Percentiles rank a stretch among this genome's conserved stretches.
phyloP scores from a whole-genome alignment of 345 rosid genomes.

The Gossypium rotundifolium region DNA sequence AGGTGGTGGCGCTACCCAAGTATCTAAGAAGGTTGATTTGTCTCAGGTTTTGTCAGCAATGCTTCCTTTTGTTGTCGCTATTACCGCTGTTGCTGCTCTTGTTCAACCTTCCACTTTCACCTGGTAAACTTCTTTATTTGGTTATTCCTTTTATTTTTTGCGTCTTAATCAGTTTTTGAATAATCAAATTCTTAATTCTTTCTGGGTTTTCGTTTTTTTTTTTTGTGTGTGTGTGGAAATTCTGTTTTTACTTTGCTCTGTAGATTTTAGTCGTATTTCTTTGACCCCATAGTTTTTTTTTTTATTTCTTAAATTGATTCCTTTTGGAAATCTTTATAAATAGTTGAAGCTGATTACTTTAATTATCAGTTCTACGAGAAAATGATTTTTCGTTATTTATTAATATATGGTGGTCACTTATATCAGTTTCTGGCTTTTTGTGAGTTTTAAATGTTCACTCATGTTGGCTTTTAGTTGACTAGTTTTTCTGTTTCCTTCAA shows the following conservation, averaged over 20 bases:
- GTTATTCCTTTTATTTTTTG: not conserved
- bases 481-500: not conserved
- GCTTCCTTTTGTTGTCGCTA: constrained; percentile 88
- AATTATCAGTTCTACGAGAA: not conserved
- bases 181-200: not conserved
- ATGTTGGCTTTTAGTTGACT: not conserved
- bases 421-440: not conserved
- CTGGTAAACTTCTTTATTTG: constrained; percentile 36
- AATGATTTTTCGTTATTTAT: not conserved
- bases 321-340: not conserved
- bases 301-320: not conserved
- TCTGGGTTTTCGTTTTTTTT: not conserved
- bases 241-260: not conserved
- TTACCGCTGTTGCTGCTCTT: constrained; percentile 82
- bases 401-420: not conserved
- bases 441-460: not conserved
- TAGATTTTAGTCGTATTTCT: not conserved
- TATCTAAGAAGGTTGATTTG: constrained; percentile 36
- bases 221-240: not conserved
- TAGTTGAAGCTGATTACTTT: not conserved
- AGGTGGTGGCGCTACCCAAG: constrained; percentile 17
- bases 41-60: constrained; percentile 74
- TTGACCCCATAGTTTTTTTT: not conserved
- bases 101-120: constrained; percentile 77
- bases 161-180: not conserved